Evolutionary conservation across 495 filamentous ascomycete genomes (phyloP).

Genomic region (Annulohypoxylon bovei): DNA sequence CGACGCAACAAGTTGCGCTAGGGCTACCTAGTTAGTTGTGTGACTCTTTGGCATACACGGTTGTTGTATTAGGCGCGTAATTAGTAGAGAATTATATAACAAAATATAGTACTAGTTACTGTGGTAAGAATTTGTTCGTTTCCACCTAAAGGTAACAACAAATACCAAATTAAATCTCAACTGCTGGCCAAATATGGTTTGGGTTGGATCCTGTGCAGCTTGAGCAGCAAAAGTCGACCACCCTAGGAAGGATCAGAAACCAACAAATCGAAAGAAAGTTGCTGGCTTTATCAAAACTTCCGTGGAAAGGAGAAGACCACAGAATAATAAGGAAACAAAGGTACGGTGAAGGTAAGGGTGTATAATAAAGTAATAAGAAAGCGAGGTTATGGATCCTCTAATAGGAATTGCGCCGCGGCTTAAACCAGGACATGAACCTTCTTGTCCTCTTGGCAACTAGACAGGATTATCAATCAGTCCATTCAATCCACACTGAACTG

Average conservation of each 20-base stretch:
- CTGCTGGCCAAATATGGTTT: slow-evolving; percentile 1
- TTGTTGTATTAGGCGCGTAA: neutral
- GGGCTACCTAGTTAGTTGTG: neutral
- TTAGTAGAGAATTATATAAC: neutral
- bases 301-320: neutral
- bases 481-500: neutral
- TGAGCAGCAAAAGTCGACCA: neutral
- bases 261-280: neutral
- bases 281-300: slow-evolving; percentile 1
- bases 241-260: neutral
- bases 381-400: slow-evolving; percentile 12
- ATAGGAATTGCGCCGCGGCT: slow-evolving; percentile 11
- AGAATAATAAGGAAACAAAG: neutral
- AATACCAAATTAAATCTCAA: slow-evolving; percentile 3
- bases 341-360: neutral
- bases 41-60: neutral
- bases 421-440: neutral
- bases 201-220: slow-evolving; percentile 12
- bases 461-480: slow-evolving; percentile 30
- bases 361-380: slow-evolving; percentile 2
- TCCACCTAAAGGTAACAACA: neutral
- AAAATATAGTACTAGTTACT: neutral
- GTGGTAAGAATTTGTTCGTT: neutral
- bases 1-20: neutral
- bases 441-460: neutral